phyloP scores from a whole-genome alignment of 2,329 filamentous ascomycete species.

The Phialophora macrospora region DNA sequence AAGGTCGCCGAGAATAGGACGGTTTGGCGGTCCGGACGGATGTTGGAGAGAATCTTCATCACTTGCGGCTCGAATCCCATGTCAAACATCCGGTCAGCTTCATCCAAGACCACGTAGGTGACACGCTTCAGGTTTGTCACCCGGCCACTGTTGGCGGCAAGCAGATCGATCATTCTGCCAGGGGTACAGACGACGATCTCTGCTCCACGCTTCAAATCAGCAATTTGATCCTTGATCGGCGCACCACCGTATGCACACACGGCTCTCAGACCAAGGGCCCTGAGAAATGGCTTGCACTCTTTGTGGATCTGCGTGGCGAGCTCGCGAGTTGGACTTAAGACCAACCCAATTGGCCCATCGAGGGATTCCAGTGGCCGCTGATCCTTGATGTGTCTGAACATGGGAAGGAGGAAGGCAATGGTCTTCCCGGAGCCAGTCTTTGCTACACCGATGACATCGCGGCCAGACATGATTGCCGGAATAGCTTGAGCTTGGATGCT shows the following conservation, averaged over 20 bases:
- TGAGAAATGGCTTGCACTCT: conserved; percentile 93
- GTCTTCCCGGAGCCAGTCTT: conserved; percentile 99
- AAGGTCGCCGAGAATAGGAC: conserved; percentile 97
- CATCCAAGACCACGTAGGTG: conserved; percentile 93
- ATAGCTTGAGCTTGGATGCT: conserved; percentile 95
- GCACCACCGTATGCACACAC: conserved; percentile 95
- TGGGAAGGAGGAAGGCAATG: conserved; percentile 89
- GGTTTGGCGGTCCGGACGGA: conserved; percentile 89
- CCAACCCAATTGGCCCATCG: conserved; percentile 84
- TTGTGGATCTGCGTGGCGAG: conserved; percentile 90
- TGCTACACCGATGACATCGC: conserved; percentile 93
- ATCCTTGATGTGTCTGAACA: conserved; percentile 98
- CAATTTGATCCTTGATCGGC: conserved; percentile 96
- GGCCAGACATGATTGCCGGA: conserved; percentile 91
- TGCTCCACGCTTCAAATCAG: conserved; percentile 90
- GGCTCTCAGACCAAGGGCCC: conserved; percentile 79
- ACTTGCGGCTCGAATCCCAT: conserved; percentile 99
- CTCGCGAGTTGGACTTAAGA: conserved; percentile 94
- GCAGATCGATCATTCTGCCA: conserved; percentile 91
- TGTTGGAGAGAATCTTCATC: conserved; percentile 91
- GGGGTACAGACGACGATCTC: conserved; percentile 96
- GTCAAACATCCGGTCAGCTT: conserved; percentile 98
- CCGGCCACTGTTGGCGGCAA: conserved; percentile 90
- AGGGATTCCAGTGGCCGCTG: conserved; percentile 79
- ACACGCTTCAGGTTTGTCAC: conserved; percentile 89